A percentile compares a stretch with the other conserved stretches of the same genome.
These are phyloP conservation scores for Argentina anserina DNA, from an alignment of 306 rosid genomes.

Conservation along the genomic window DNA sequence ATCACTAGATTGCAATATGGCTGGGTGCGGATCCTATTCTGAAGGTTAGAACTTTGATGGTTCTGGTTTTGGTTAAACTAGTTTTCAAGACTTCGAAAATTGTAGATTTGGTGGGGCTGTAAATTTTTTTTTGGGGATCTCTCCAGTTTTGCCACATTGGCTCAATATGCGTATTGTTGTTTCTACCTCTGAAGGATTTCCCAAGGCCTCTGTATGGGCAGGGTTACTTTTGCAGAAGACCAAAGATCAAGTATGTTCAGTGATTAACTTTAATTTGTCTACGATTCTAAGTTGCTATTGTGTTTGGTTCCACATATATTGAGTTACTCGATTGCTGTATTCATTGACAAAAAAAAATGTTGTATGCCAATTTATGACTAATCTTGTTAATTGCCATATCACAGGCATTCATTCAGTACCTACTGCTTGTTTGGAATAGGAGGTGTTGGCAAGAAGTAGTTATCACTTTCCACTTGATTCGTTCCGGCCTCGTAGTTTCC, in stretches of 20 bases:
- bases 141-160: too few species aligned
- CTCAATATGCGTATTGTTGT: neutral
- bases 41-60: neutral
- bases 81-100: neutral
- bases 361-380: neutral
- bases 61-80: neutral
- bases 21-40: neutral
- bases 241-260: neutral
- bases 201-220: neutral
- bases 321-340: too few species aligned
- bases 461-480: too few species aligned
- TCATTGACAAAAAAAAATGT: too few species aligned
- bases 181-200: neutral
- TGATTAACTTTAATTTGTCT: neutral
- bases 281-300: neutral
- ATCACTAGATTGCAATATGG: neutral
- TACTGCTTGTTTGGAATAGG: neutral
- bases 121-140: neutral
- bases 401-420: neutral
- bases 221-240: neutral
- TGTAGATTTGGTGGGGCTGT: neutral
- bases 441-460: neutral
- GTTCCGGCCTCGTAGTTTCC: too few species aligned
- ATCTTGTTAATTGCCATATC: neutral
- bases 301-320: neutral